These are phyloP conservation scores for Arachis stenosperma DNA, from an alignment of 306 rosid species.

Conservation along the genomic window DNA sequence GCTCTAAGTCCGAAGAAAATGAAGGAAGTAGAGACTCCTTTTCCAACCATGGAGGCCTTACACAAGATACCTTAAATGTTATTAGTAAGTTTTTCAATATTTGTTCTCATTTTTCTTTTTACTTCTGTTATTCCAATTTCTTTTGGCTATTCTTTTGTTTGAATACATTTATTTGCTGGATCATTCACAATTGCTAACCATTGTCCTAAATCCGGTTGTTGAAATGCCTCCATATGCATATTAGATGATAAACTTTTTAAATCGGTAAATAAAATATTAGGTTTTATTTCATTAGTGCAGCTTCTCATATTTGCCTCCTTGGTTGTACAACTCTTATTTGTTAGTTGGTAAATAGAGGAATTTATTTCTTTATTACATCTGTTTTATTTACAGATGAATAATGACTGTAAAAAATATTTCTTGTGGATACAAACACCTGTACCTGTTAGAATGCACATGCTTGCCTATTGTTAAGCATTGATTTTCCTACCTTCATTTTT, in stretches of 20 bases:
- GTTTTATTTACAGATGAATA: conserved; percentile 23
- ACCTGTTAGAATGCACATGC: background rate
- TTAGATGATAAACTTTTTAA: background rate
- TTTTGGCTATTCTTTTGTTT: background rate
- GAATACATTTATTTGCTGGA: conserved; percentile 2
- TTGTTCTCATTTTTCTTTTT: conserved; percentile 13
- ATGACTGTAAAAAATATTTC: conserved; percentile 8
- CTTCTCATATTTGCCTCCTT: background rate
- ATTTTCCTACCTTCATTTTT: conserved; percentile 27
- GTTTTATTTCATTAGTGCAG: background rate
- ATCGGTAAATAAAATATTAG: background rate
- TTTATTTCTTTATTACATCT: background rate
- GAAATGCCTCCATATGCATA: background rate
- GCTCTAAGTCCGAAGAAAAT: conserved; percentile 53
- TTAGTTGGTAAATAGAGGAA: background rate
- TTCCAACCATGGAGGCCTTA: conserved; percentile 36
- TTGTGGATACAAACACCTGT: conserved; percentile 3
- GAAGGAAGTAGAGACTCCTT: conserved; percentile 44
- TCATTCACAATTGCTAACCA: background rate
- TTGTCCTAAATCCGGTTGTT: background rate
- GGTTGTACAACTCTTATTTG: background rate
- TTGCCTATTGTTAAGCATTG: conserved; percentile 9
- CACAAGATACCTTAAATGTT: conserved; percentile 50
- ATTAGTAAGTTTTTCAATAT: conserved; percentile 55
- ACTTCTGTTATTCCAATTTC: background rate